Base-by-base conservation (phyloP, 2,329 filamentous ascomycete species). In the Tolypocladium tundrense region DNA sequence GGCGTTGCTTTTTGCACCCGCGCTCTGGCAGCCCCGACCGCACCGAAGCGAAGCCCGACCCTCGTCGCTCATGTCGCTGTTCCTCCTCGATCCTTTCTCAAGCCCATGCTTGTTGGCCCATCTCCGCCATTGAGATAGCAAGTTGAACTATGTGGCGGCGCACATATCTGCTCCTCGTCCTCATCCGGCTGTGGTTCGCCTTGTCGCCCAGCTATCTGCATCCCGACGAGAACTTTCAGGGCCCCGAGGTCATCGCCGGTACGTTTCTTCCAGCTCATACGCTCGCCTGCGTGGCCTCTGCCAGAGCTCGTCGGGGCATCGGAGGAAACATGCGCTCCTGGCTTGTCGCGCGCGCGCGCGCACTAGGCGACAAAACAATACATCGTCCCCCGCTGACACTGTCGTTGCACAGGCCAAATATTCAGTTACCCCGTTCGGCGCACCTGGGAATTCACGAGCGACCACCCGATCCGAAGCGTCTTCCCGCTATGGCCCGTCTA, bases 161-260 rank as follows among this genome's bases (percentile, higher is more conserved):
- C 73, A 84, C 87, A 62, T 96, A 96, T 75, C 79, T 97, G 62
- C 76, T 95, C 58, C 80, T 99, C 66, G 80, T 96, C 68, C 78
- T 94, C 65, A 84, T 96, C 68, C 88, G 94, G 73, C 81, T 97
- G 69, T 97, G 93, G 83, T 93, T 97, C 72, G 93, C 94, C 60
- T 77, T 97, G 63, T 92, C 88, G 62, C 90, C 94, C 59, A 97
- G 93, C 79, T 99, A 99, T 73, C 84, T 99, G 53, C 94, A 99
- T 73, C 94, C 94, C 6, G 94, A 99, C 77, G 94, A 99, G 80
- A 94, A 97, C 78, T 99, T 99, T 69, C 94, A 99, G 76, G 94
- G 94, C 41, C 94, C 94, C 19, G 94, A 99, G 78, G 88, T 97
- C 63, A 94, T 97, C 69, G 92, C 93, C 68, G 93, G 93, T 97